These are phyloP conservation scores for Galerina sulciceps DNA, from an alignment of 768 basidiomycete genomes.

Conservation along the genomic window DNA sequence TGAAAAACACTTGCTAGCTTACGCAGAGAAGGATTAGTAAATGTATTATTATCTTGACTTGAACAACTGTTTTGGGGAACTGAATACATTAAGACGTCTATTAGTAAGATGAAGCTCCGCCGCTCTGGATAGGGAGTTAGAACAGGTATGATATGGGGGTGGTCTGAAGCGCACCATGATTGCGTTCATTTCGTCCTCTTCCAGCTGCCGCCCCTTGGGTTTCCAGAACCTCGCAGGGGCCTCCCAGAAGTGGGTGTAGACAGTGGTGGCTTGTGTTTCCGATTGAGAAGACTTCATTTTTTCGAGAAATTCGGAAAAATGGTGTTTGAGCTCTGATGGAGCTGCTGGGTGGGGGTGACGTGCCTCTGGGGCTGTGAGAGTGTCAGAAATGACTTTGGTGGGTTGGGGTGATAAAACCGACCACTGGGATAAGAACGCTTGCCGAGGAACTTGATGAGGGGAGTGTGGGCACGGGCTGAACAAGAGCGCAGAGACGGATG, in stretches of 20 bases:
- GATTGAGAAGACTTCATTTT: constrained; percentile 34
- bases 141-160: background rate
- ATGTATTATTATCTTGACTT: background rate
- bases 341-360: constrained; percentile 69
- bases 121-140: constrained; percentile 48
- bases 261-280: constrained; percentile 5
- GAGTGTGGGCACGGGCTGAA: constrained; percentile 52
- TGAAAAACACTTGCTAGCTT: constrained; percentile 80
- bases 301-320: constrained; percentile 48
- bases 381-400: constrained; percentile 2
- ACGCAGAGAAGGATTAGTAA: constrained; percentile 90
- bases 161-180: constrained; percentile 52
- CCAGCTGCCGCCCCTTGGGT: constrained; percentile 49
- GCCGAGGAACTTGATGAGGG: constrained; percentile 67
- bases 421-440: constrained; percentile 55
- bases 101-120: constrained; percentile 70
- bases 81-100: constrained; percentile 28
- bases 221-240: constrained; percentile 65
- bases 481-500: constrained; percentile 29
- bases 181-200: constrained; percentile 66
- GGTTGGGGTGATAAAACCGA: constrained; percentile 26
- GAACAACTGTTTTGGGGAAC: constrained; percentile 14
- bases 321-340: constrained; percentile 60
- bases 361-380: constrained; percentile 34
- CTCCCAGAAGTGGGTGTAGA: constrained; percentile 64